A percentile compares a stretch with the other conserved stretches of the same genome.
phyloP scores from a whole-genome alignment of 805 yeast species.

The Candida verbasci region DNA sequence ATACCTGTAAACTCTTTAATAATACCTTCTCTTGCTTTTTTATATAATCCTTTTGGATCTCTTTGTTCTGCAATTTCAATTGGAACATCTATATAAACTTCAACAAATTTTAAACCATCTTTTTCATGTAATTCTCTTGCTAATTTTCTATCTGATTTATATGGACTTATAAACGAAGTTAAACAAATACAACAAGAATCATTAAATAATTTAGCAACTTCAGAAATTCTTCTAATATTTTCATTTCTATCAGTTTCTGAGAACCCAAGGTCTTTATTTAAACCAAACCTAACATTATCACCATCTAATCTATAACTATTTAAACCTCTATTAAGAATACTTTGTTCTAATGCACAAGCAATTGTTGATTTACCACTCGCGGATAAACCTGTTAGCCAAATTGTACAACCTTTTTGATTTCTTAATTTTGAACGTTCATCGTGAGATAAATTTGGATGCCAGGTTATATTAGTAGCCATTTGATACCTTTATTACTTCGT shows the following conservation, averaged over 20 bases:
- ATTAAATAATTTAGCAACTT: conserved; percentile 89
- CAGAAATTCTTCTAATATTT: conserved; percentile 91
- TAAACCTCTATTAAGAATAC: conserved; percentile 62
- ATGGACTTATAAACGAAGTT: conserved; percentile 92
- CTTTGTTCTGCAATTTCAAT: conserved; percentile 92
- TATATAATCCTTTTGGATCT: conserved; percentile 95
- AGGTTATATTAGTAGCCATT: conserved; percentile 95
- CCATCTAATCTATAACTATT: conserved; percentile 88
- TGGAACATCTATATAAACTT: conserved; percentile 91
- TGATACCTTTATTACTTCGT: too few species aligned
- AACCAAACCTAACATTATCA: conserved; percentile 90
- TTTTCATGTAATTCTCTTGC: conserved; percentile 84
- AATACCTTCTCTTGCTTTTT: conserved; percentile 92
- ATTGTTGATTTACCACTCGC: conserved; percentile 95
- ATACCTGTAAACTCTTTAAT: conserved; percentile 95
- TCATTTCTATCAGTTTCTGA: conserved; percentile 89
- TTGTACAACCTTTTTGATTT: conserved; percentile 81
- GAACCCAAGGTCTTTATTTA: conserved; percentile 93
- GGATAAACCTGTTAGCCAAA: conserved; percentile 94
- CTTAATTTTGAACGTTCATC: conserved; percentile 69
- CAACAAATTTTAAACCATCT: conserved; percentile 76
- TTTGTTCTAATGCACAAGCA: conserved; percentile 90
- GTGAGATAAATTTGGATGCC: conserved; percentile 89
- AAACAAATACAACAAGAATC: conserved; percentile 86
- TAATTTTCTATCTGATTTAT: conserved; percentile 73